Evolutionary conservation across 257 asterid genomes (phyloP).

Genomic region (Fraxinus quadrangulata): DNA sequence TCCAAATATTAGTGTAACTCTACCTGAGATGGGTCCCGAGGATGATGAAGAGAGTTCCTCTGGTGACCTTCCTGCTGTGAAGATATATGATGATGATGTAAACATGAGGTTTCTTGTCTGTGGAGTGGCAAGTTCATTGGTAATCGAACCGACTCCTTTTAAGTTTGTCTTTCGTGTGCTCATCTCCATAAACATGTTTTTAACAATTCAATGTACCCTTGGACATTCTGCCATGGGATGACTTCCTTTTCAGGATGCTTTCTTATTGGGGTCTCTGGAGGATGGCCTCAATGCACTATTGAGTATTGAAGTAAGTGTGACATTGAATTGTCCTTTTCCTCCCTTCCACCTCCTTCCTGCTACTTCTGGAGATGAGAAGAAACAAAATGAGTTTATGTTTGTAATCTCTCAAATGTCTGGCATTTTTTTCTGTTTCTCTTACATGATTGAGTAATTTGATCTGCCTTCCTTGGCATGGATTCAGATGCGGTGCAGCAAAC

Average conservation of each 20-base stretch:
- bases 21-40: conserved; percentile 62
- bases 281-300: conserved; percentile 90
- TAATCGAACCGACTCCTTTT: conserved; percentile 35
- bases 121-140: conserved; percentile 72
- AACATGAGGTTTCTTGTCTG: conserved; percentile 82
- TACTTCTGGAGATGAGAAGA: neutral
- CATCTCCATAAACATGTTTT: neutral
- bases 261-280: conserved; percentile 65
- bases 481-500: conserved; percentile 95
- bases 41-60: conserved; percentile 83
- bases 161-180: neutral
- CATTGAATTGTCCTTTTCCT: neutral
- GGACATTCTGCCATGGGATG: conserved; percentile 14
- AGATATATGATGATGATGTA: conserved; percentile 85
- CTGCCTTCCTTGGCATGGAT: conserved; percentile 24
- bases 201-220: conserved; percentile 1
- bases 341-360: conserved; percentile 5
- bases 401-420: neutral
- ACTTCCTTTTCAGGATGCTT: conserved; percentile 56
- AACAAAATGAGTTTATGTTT: conserved; percentile 13
- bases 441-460: conserved; percentile 14
- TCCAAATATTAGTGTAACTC: conserved; percentile 62
- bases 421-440: neutral
- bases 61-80: conserved; percentile 78
- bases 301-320: conserved; percentile 76